These are phyloP conservation scores for Leucogyrophana mollusca DNA, from an alignment of 768 basidiomycete species.

Conservation along the genomic window DNA sequence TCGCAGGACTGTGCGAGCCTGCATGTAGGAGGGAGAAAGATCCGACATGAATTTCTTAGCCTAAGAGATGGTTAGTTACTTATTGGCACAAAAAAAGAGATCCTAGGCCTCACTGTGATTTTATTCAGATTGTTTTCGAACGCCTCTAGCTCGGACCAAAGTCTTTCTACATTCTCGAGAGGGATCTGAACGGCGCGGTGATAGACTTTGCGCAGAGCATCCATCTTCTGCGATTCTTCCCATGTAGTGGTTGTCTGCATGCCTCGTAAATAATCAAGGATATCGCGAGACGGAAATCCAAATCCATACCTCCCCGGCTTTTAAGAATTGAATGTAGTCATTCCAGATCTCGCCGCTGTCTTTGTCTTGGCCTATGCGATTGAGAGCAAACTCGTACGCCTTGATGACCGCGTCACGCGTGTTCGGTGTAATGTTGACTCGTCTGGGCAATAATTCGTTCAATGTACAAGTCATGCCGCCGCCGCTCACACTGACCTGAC, in stretches of 20 bases:
- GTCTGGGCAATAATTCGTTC: conserved; percentile 39
- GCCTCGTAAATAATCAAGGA: conserved; percentile 4
- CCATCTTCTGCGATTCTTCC: conserved; percentile 97
- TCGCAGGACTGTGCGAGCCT: conserved; percentile 85
- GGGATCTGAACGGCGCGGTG: conserved; percentile 94
- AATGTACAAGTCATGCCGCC: conserved; percentile 5
- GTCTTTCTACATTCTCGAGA: conserved; percentile 84
- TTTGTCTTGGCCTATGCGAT: conserved; percentile 87
- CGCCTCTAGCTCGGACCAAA: conserved; percentile 93
- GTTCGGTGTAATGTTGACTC: conserved; percentile 62
- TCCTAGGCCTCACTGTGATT: conserved; percentile 57
- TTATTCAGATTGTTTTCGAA: conserved; percentile 90
- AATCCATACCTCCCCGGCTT: conserved; percentile 66
- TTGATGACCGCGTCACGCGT: conserved; percentile 79
- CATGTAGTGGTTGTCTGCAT: conserved; percentile 74
- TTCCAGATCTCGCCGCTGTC: conserved; percentile 91
- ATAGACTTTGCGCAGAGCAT: conserved; percentile 86
- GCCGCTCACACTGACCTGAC: conserved; percentile 63
- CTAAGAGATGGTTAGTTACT: conserved; percentile 32
- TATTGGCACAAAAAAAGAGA: background rate
- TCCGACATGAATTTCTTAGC: conserved; percentile 96
- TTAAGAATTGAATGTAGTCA: conserved; percentile 91
- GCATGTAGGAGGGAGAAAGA: conserved; percentile 92
- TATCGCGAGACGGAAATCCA: background rate
- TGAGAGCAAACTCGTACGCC: conserved; percentile 92